These are phyloP conservation scores for Ceratocystis cubensis DNA, from an alignment of 2,329 filamentous ascomycete genomes.

Conservation along the genomic window DNA sequence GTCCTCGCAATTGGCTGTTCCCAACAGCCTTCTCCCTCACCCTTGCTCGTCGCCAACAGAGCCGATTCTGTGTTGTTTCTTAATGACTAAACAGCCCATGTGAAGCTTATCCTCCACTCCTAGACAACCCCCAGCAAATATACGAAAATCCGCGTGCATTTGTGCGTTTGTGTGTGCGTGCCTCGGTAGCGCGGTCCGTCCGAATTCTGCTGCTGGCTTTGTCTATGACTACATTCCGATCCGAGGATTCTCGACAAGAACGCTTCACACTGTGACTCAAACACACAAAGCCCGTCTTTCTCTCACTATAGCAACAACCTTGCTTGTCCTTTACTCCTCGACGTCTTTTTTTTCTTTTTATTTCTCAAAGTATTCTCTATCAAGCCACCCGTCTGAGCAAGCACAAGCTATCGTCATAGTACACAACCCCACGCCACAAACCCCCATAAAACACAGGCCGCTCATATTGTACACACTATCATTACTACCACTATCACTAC, in stretches of 20 bases:
- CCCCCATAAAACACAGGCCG: neutral
- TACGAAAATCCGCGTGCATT: neutral
- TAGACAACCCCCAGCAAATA: neutral
- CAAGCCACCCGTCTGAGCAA: neutral
- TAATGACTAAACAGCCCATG: neutral
- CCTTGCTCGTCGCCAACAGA: neutral
- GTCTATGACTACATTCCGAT: slow-evolving; percentile 2
- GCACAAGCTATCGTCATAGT: neutral
- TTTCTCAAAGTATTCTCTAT: neutral
- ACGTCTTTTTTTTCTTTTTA: neutral
- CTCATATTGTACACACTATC: neutral
- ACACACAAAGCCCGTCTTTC: neutral
- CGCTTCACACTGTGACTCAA: neutral
- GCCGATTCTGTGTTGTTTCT: neutral
- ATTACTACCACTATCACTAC: neutral
- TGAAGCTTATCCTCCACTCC: neutral
- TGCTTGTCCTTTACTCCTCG: neutral
- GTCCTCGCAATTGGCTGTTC: neutral
- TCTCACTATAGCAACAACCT: neutral
- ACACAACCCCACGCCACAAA: neutral
- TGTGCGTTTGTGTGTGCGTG: slow-evolving; percentile 4
- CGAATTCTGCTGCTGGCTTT: neutral
- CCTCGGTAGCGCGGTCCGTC: slow-evolving; percentile 10
- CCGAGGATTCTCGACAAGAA: neutral
- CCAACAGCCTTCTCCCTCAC: neutral